These are phyloP conservation scores for Suhomyces coccinellae DNA, from an alignment of 1,139 yeast genomes.

Conservation along the genomic window DNA sequence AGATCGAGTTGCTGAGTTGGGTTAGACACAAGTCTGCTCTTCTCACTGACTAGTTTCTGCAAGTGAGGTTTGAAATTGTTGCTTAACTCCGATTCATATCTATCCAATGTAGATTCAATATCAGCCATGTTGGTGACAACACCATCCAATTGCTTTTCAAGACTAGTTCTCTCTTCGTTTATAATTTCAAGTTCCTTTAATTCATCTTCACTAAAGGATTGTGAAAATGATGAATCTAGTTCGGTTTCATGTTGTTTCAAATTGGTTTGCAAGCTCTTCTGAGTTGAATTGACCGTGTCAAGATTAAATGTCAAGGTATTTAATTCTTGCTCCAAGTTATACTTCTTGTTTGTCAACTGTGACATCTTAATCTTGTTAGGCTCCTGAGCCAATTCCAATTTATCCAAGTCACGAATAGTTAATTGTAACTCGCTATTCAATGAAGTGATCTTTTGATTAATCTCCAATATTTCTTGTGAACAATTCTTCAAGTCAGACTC, in stretches of 20 bases:
- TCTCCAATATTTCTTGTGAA: slow-evolving; percentile 22
- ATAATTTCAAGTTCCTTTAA: slow-evolving; percentile 38
- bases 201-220: slow-evolving; percentile 48
- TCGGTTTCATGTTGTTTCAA: slow-evolving; percentile 51
- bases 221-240: slow-evolving; percentile 53
- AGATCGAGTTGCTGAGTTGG: slow-evolving; percentile 42
- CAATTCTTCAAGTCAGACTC: slow-evolving; percentile 27
- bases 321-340: slow-evolving; percentile 45
- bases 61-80: slow-evolving; percentile 45
- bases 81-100: slow-evolving; percentile 56
- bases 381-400: slow-evolving; percentile 40
- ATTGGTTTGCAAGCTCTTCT: slow-evolving; percentile 29
- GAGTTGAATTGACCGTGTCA: slow-evolving; percentile 26
- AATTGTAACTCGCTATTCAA: slow-evolving; percentile 48
- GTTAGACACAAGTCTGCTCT: slow-evolving; percentile 23
- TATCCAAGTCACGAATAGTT: slow-evolving; percentile 39
- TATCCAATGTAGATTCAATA: slow-evolving; percentile 52
- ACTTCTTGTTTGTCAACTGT: slow-evolving; percentile 40
- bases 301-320: slow-evolving; percentile 23
- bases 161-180: slow-evolving; percentile 35
- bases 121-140: slow-evolving; percentile 47
- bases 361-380: slow-evolving; percentile 45
- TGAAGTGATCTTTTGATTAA: slow-evolving; percentile 31
- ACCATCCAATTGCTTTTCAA: slow-evolving; percentile 44
- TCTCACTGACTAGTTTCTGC: slow-evolving; percentile 37